These are phyloP conservation scores for Botrytis squamosa DNA, from an alignment of 2,329 filamentous ascomycete genomes.

Conservation along the genomic window DNA sequence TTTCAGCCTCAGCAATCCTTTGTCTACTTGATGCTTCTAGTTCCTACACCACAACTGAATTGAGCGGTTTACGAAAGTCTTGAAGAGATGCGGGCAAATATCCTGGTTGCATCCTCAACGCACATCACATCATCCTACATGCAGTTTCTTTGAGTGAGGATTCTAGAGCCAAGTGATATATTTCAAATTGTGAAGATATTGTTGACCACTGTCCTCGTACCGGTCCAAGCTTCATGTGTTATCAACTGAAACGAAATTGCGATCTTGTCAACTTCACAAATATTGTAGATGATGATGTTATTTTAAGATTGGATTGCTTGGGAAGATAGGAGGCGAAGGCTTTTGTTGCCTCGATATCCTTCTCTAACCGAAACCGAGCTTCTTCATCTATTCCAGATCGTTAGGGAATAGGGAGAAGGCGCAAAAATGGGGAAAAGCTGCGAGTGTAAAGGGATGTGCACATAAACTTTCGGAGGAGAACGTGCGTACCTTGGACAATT, in stretches of 20 bases:
- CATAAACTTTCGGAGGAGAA: conserved; percentile 6
- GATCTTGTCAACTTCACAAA: neutral
- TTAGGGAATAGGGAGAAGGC: neutral
- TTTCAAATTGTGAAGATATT: neutral
- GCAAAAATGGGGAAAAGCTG: neutral
- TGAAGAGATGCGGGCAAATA: neutral
- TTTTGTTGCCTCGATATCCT: neutral
- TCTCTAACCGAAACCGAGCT: neutral
- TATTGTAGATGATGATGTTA: neutral
- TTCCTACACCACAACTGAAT: neutral
- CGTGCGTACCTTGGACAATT: neutral
- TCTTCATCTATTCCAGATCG: neutral
- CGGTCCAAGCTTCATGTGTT: conserved; percentile 16
- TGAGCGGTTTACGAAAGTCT: neutral
- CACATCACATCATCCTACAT: neutral
- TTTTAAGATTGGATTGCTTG: neutral
- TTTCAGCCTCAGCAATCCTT: conserved; percentile 1
- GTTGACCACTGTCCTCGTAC: neutral
- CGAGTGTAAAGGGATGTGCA: conserved; percentile 16
- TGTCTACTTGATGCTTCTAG: neutral
- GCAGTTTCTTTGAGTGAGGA: neutral
- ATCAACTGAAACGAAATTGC: conserved; percentile 15
- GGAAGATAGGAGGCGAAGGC: neutral
- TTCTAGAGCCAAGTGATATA: neutral
- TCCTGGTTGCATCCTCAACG: conserved; percentile 4